A percentile compares a stretch with the other conserved stretches of the same genome.
Conservation (phyloP, 805 yeast genomes). For the Candida yuanshanica region DNA sequence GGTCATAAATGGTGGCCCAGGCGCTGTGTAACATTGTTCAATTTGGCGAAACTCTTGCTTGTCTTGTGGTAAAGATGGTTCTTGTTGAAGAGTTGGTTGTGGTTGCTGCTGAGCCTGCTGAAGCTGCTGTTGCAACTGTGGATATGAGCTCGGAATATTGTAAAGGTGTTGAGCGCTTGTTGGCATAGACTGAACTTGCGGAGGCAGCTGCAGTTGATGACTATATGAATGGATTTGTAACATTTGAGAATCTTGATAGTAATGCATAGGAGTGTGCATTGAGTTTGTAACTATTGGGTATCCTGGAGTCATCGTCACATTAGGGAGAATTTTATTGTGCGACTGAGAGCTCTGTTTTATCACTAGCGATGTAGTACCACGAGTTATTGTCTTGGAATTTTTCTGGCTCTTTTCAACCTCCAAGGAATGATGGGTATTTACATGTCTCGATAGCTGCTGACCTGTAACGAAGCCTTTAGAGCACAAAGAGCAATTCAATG, state of each 20-base stretch:
- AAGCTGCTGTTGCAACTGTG: background rate
- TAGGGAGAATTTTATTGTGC: background rate
- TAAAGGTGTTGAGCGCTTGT: background rate
- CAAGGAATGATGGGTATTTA: slow-evolving; percentile 39
- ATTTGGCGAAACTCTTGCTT: no score
- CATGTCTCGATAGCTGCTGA: slow-evolving; percentile 58
- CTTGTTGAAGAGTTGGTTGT: background rate
- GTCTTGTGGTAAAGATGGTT: no score
- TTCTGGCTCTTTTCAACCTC: background rate
- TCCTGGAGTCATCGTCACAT: background rate
- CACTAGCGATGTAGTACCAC: background rate
- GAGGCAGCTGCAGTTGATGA: background rate
- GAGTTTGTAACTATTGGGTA: background rate
- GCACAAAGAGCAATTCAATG: slow-evolving; percentile 50
- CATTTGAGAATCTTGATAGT: background rate
- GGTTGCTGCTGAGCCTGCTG: background rate
- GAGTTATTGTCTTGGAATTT: background rate
- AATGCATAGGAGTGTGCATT: background rate
- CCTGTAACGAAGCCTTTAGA: slow-evolving; percentile 54
- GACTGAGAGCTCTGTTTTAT: background rate
- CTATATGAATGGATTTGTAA: background rate
- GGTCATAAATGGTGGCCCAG: background rate
- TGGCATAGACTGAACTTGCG: background rate
- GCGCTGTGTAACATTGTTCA: no score
- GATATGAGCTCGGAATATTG: no score